Conservation (phyloP, 2,329 filamentous ascomycete species). For the Claviceps spartinae region DNA sequence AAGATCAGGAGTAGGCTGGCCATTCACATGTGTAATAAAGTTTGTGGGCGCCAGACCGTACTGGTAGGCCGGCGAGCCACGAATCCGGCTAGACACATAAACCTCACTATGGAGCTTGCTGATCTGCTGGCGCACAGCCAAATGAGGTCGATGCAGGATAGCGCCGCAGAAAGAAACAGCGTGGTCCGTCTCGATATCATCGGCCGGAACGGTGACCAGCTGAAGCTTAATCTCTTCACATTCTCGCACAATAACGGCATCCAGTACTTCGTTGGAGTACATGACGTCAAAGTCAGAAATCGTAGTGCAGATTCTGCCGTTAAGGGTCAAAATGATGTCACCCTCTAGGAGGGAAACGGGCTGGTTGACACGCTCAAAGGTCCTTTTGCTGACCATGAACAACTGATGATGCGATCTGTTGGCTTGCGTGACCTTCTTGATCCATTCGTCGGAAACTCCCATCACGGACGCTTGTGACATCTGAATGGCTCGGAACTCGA, state of each 20-base stretch:
- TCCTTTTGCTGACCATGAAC: constrained; percentile 94
- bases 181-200: constrained; percentile 83
- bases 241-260: constrained; percentile 76
- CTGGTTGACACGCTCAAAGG: constrained; percentile 42
- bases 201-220: constrained; percentile 73
- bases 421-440: constrained; percentile 72
- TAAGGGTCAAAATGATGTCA: constrained; percentile 82
- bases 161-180: constrained; percentile 93
- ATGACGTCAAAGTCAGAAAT: constrained; percentile 91
- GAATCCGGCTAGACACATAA: constrained; percentile 78
- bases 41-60: constrained; percentile 92
- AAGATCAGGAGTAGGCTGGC: constrained; percentile 69
- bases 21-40: constrained; percentile 94
- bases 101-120: constrained; percentile 92
- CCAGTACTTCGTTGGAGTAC: constrained; percentile 76
- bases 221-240: constrained; percentile 64
- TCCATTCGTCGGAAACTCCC: constrained; percentile 94
- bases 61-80: constrained; percentile 74
- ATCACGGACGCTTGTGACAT: constrained; percentile 96
- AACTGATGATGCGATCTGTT: constrained; percentile 91
- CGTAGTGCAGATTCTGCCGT: constrained; percentile 82
- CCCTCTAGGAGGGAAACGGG: constrained; percentile 62
- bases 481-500: constrained; percentile 88
- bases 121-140: constrained; percentile 94
- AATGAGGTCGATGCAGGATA: constrained; percentile 82